phyloP scores from a whole-genome alignment of 176 grass and related monocot species.

The Paspalum notatum region DNA sequence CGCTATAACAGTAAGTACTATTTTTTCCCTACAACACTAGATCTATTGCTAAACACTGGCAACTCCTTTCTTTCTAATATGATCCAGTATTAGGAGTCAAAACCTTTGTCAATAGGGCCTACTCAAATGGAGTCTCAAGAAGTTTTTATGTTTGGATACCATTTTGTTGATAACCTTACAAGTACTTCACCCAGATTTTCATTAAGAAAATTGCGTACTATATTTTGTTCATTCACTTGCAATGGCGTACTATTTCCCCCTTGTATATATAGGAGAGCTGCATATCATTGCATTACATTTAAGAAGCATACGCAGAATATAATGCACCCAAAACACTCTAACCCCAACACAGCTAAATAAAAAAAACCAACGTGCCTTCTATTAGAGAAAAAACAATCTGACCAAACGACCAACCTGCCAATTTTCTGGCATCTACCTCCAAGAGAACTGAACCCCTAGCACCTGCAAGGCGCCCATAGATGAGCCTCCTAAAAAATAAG shows the following conservation, averaged over 20 bases:
- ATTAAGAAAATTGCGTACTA: background rate
- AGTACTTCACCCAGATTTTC: background rate
- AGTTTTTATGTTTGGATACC: background rate
- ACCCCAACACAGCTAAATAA: no score
- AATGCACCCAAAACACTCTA: no score
- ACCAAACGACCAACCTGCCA: no score
- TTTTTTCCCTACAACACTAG: background rate
- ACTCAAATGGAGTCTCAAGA: background rate
- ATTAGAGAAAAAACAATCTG: no score
- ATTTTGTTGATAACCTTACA: conserved; percentile 9
- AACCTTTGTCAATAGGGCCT: background rate
- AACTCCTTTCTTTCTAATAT: conserved; percentile 25
- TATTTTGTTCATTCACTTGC: background rate
- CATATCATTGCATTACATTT: no score
- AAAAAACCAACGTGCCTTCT: no score
- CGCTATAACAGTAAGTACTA: conserved; percentile 83
- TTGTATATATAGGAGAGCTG: no score
- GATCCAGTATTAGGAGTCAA: background rate
- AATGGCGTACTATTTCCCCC: background rate
- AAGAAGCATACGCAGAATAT: no score
- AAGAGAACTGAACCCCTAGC: no score
- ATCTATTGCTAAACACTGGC: background rate
- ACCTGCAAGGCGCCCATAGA: no score
- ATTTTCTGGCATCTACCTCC: no score
- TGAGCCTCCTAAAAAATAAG: no score